Percentiles rank a stretch among this genome's conserved stretches.
phyloP scores from a whole-genome alignment of 2,329 filamentous ascomycete genomes.

The Aspergillus pseudonomiae region DNA sequence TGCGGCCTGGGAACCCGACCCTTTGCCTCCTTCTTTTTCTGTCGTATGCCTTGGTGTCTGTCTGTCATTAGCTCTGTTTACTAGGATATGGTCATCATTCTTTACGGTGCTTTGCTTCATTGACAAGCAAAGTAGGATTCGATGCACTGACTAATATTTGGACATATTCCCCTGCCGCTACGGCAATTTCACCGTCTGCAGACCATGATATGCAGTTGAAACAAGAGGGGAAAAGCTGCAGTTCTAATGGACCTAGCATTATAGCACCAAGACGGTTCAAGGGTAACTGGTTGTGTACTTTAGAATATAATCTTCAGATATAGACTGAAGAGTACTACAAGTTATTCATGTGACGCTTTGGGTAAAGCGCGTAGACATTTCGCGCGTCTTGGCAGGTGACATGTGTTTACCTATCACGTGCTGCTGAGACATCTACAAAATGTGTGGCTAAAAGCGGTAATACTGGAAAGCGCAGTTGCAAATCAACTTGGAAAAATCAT shows the following conservation, averaged over 20 bases:
- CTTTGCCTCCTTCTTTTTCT: conserved; percentile 20
- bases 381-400: background rate
- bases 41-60: conserved; percentile 30
- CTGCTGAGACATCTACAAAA: background rate
- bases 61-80: conserved; percentile 17
- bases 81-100: conserved; percentile 8
- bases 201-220: conserved; percentile 62
- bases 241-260: conserved; percentile 35
- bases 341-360: background rate
- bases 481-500: background rate
- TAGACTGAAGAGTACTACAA: background rate
- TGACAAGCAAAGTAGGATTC: conserved; percentile 10
- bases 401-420: background rate
- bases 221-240: conserved; percentile 55
- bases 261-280: background rate
- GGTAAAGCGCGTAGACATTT: background rate
- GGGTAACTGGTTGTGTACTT: background rate
- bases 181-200: conserved; percentile 59
- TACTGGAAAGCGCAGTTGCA: background rate
- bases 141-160: conserved; percentile 51
- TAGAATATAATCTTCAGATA: background rate
- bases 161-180: conserved; percentile 59
- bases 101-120: background rate
- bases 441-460: background rate
- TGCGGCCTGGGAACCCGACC: conserved; percentile 27